These are phyloP conservation scores for Poa pratensis DNA, from an alignment of 176 grass and related monocot genomes.

Conservation along the genomic window DNA sequence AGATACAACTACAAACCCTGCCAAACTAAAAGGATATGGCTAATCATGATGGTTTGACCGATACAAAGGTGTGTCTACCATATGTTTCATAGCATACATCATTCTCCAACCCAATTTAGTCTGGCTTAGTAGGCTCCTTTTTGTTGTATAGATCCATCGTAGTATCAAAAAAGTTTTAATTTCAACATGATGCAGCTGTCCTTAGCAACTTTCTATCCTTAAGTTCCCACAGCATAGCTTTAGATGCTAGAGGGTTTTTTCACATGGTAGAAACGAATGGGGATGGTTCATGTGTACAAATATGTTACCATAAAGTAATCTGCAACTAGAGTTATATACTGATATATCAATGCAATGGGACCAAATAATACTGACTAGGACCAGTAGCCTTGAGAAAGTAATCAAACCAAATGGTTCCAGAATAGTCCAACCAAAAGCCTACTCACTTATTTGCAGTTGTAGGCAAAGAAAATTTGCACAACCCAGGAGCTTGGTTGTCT, in stretches of 20 bases:
- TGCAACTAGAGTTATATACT: not conserved
- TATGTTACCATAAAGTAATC: slow-evolving; percentile 34
- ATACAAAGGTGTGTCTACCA: slow-evolving; percentile 18
- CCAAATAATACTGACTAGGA: not conserved
- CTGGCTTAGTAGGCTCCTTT: not conserved
- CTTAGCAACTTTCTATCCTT: not conserved
- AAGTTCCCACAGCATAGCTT: slow-evolving; percentile 12
- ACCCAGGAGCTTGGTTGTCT: not conserved
- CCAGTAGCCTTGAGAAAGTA: slow-evolving; percentile 5
- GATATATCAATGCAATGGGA: slow-evolving; percentile 35
- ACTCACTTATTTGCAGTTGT: slow-evolving; percentile 9
- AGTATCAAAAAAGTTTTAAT: slow-evolving; percentile 9
- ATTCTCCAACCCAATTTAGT: slow-evolving; percentile 33
- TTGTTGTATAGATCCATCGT: not conserved
- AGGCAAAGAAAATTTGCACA: not conserved
- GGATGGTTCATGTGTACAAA: slow-evolving; percentile 2
- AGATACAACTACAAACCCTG: not conserved
- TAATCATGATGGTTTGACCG: slow-evolving; percentile 38
- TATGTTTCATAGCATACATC: not conserved
- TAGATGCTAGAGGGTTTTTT: slow-evolving; percentile 10
- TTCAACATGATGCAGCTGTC: slow-evolving; percentile 20
- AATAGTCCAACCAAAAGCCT: slow-evolving; percentile 23
- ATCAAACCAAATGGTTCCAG: slow-evolving; percentile 16
- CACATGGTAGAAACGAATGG: slow-evolving; percentile 18
- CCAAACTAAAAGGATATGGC: slow-evolving; percentile 24